Evolutionary conservation across 2,329 filamentous ascomycete genomes (phyloP), one percentile per base, ranked within the genome.

Genomic region (Tympanopsis confertula): DNA sequence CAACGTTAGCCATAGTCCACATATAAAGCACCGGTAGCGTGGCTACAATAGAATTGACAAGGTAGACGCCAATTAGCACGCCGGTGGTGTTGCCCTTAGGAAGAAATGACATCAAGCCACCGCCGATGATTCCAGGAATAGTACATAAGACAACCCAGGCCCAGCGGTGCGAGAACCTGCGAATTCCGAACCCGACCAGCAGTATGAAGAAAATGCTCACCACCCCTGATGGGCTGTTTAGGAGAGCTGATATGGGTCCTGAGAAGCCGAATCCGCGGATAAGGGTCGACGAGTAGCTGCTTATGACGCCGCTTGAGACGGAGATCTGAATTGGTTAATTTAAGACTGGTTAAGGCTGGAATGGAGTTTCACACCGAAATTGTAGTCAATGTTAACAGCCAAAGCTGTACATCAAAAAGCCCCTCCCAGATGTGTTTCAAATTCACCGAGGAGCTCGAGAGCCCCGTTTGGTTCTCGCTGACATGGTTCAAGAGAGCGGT

Each of bases 401-500:
- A 74, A 10, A 72, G 51, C 42, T 74, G 69, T n/a, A 62, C 58
- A 44, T 74, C 71, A 15, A 53, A 36, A 1, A 75, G 48, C 4
- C 67, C 62, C 47, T 77, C 73, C 2, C 66, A 36, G 4, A 76
- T 59, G 48, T 76, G 69, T 43, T 57, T 61, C 40, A 56, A 50
- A 17, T 68, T 69, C 50, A 76, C 74, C 42, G 65, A 63, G 44
- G 62, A 66, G 46, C 64, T 72, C 37, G 65, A 59, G 22, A 76
- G 66, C 24, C 73, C 73, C 4, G 70, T 74, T 54, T 76, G 67
- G 52, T 78, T 77, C 39, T 66, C 60, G 24, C 65, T 67, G 30
- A 76, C 63, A 37, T 71, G 66, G 52, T 69, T 68, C 22, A 72
- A 53, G 17, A 72, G 57, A 1, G 61, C 61, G 4, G 66, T 58